phyloP scores from a whole-genome alignment of 2,329 filamentous ascomycete species.

The Dichotomopilus funicola region DNA sequence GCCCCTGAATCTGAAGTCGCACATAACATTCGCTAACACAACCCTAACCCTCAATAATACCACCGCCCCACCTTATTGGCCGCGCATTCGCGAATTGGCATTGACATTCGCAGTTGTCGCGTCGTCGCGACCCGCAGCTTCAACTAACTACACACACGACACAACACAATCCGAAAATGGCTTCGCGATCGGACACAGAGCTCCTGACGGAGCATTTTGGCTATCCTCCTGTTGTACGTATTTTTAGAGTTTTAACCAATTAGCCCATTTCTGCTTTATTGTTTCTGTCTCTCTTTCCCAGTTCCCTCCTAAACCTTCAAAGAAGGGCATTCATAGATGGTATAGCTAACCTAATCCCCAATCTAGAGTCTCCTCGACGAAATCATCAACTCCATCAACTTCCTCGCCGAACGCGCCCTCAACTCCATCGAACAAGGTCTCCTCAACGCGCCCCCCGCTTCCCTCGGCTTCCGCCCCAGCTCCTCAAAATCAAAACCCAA shows the following conservation, averaged over 20 bases:
- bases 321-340: no score
- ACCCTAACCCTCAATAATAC: constrained; percentile 1
- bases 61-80: background rate
- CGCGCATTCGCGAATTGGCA: background rate
- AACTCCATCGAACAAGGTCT: constrained; percentile 82
- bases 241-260: background rate
- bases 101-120: background rate
- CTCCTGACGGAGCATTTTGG: constrained; percentile 93
- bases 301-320: no score
- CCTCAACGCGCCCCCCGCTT: constrained; percentile 62
- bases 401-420: constrained; percentile 82
- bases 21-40: background rate
- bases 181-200: constrained; percentile 44
- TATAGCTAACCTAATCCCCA: background rate
- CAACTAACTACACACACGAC: background rate
- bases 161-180: constrained; percentile 4
- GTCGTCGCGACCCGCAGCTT: background rate
- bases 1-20: no score
- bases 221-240: constrained; percentile 80
- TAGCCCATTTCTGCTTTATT: no score
- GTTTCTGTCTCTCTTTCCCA: no score
- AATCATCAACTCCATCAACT: constrained; percentile 94
- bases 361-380: constrained; percentile 85
- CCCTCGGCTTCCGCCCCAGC: constrained; percentile 68
- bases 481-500: constrained; percentile 30